Base-by-base conservation (phyloP, 768 basidiomycete species). In the Termitomyces sp. region DNA sequence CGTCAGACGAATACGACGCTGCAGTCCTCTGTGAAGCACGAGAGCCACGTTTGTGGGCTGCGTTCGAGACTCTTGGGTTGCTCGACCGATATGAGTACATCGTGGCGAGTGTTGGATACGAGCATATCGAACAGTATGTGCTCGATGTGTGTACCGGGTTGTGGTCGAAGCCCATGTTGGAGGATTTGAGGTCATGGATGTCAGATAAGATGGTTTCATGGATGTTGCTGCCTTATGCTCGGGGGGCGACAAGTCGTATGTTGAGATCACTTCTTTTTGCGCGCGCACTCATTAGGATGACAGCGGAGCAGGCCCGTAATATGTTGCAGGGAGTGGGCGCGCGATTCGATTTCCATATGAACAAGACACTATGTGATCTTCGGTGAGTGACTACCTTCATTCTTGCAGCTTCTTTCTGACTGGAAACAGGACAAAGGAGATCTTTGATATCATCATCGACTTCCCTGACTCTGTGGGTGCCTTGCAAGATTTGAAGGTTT, bases 391-490 rank as follows among this genome's bases (percentile, higher is more conserved):
- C 9, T 21, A 5, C 35, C 28, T 21, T 53, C 40, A 25, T 45
- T 1, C 42, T 27, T 30, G 17, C 30, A 3, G 1, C 2, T 21
- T 5, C 17, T 17, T 14, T n/a, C 37, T 57, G 25, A 52, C 37
- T 60, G 35, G 17, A 27, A 43, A 17, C 58, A 87, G 86, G 34
- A 88, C 84, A 56, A 78, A 75, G 48, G 95, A 98, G 68, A 88
- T 98, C 19, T 98, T 97, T 66, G 93, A 96, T 61, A 97, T 98
- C 55, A 96, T 98, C 56, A 86, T 98, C 54, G 92, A 96, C 64
- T 95, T 84, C 63, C 94, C 96, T 0, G 90, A 94, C 58, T 96
- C 95, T 0, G 78, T 76, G 61, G 84, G 87, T 3, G 94, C 94
- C 0, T 72, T 98, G 19, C 80, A 88, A 55, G 97, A 99, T 71